Percentiles rank a stretch among this genome's conserved stretches.
Conservation (phyloP, 352 stramenopile genomes). For the Phytopythium litorale region DNA sequence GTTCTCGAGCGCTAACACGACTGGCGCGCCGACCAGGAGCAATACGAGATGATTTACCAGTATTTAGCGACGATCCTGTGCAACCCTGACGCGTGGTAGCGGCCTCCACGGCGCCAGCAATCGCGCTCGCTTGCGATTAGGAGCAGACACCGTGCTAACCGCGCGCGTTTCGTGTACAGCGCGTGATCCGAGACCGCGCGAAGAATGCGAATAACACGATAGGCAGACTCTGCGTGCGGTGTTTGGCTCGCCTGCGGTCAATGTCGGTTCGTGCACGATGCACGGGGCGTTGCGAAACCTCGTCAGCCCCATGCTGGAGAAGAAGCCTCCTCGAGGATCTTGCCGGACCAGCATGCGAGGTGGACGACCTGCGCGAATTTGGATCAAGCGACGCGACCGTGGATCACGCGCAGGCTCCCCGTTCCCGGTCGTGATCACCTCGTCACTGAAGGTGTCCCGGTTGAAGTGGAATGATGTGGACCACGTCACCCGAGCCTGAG, state of each 20-base stretch:
- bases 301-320: no score
- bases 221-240: not conserved
- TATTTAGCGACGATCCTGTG: conserved; percentile 69
- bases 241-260: no score
- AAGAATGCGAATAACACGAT: not conserved
- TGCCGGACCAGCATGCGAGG: no score
- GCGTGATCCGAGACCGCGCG: not conserved
- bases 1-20: not conserved
- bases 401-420: no score
- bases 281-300: no score
- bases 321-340: no score
- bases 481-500: not conserved
- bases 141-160: not conserved
- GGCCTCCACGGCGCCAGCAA: not conserved
- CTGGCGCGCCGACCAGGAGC: conserved; percentile 40
- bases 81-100: conserved; percentile 45
- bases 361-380: no score
- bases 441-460: no score
- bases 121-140: not conserved
- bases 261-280: no score
- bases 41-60: conserved; percentile 84
- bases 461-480: not conserved
- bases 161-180: not conserved
- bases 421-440: no score
- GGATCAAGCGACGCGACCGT: no score